Evolutionary conservation across 163 green algal genomes (phyloP), one percentile per base, ranked within the genome.

Genomic region (Volvox carteri): DNA sequence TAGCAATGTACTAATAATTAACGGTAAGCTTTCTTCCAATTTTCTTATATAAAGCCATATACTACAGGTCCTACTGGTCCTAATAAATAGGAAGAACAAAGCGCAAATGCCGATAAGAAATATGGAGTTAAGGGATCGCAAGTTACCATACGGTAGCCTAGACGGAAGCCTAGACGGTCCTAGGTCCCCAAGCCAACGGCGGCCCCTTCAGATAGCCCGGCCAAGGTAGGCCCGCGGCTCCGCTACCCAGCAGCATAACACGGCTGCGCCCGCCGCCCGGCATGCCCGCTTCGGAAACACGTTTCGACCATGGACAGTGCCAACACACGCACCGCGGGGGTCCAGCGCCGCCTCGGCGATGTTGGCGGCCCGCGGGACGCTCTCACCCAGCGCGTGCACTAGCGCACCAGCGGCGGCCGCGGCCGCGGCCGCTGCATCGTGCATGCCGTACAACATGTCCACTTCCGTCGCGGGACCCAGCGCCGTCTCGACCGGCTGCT

Each of bases 271-370:
- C n/a, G n/a, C n/a, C n/a, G n/a, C n/a, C n/a, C n/a, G n/a, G n/a
- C n/a, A n/a, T n/a, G n/a, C n/a, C n/a, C n/a, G n/a, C n/a, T n/a
- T n/a, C n/a, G n/a, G n/a, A n/a, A n/a, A n/a, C n/a, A n/a, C n/a
- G n/a, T n/a, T n/a, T n/a, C n/a, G n/a, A n/a, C n/a, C n/a, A n/a
- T n/a, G n/a, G n/a, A n/a, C n/a, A n/a, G n/a, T n/a, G n/a, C n/a
- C n/a, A n/a, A n/a, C n/a, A n/a, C n/a, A n/a, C 86, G 19, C 39
- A 86, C 77, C 86, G 3, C 42, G 44, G 8, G 86, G 86, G 50
- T 90, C 76, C 76, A 90, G 60, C 4, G 76, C 75, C 37, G 86
- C 86, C 76, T 90, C 86, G 8, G 86, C 86, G 8, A 83, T 72
- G 60, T 90, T 90, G 44, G 86, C 86, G 3, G 86, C 86, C 42